These are phyloP conservation scores for Malus hybrid DNA, from an alignment of 331 rosid species.

Conservation along the genomic window DNA sequence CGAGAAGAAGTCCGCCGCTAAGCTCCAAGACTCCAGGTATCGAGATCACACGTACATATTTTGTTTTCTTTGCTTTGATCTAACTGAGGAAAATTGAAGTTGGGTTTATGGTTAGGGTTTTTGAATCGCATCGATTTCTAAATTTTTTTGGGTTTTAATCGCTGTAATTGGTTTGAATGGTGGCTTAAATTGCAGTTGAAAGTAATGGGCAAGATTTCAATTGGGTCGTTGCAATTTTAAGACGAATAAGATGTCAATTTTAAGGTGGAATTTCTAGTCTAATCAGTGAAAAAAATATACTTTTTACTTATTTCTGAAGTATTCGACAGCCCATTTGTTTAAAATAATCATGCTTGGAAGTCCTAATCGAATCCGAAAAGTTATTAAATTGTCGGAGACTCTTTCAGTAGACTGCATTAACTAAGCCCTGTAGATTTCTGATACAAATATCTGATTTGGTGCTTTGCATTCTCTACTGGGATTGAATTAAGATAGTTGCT, in stretches of 20 bases:
- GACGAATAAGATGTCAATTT: background rate
- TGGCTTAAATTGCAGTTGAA: background rate
- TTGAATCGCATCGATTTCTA: background rate
- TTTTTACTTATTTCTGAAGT: background rate
- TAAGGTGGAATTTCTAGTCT: background rate
- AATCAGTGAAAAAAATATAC: background rate
- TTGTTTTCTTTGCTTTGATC: background rate
- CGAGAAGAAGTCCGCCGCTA: constrained; percentile 91
- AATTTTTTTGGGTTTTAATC: background rate
- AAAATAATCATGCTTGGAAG: background rate
- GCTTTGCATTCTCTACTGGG: background rate
- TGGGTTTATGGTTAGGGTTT: constrained; percentile 11
- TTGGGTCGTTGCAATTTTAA: background rate
- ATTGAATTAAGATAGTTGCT: background rate
- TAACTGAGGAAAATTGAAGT: background rate
- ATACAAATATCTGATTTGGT: background rate
- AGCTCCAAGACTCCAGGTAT: constrained; percentile 90
- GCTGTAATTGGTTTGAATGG: background rate
- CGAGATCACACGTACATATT: background rate
- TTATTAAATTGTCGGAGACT: background rate
- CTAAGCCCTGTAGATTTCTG: background rate
- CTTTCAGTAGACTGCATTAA: background rate
- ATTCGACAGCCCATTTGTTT: background rate
- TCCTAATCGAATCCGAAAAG: background rate
- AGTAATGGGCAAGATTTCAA: background rate